Evolutionary conservation across 2,329 filamentous ascomycete species (phyloP), one percentile per base, ranked within the genome.

Genomic region (Colletotrichum destructivum): DNA sequence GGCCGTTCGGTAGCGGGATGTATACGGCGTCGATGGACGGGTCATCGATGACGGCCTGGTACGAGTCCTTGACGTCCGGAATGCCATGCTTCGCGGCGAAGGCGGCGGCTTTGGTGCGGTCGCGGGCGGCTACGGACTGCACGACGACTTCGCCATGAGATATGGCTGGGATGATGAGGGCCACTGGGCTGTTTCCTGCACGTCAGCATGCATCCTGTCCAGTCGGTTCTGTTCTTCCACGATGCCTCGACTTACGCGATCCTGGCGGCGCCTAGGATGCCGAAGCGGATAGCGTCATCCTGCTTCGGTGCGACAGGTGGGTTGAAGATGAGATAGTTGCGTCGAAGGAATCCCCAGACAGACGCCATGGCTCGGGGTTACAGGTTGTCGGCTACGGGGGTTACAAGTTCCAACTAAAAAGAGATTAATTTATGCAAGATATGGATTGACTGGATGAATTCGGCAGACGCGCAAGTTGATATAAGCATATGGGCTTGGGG

Each of bases 121-220:
- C 84, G 5, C 88, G 82, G 3, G 88, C 87, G 3, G 88, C 87
- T 1, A 91, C 82, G 5, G 84, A 86, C 11, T 84, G 82, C 15
- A 91, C 71, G 15, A 89, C 80, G 16, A 90, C 85, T 49, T 88
- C 87, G 0, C 88, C 81, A 74, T 91, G 88, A 3, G 82, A 83
- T 72, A 81, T 84, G 16, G 88, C 87, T 0, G 88, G 87, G 2
- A 71, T 76, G 46, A 90, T 84, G 21, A 89, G 74, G 15, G 83
- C 82, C 18, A 78, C 63, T 0, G 84, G 83, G 11, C 82, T 85
- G 70, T 18, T 21, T 8, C 56, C 74, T 12, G 57, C 40, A 23
- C 5, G 56, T 38, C 4, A 62, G 12, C n/a, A 52, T 47, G 66
- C 16, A 42, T 26, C 35, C 35, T 38, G 35, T 8, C 35, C 9